phyloP scores from a whole-genome alignment of 495 filamentous ascomycete genomes.

The Aspergillus haitiensis region DNA sequence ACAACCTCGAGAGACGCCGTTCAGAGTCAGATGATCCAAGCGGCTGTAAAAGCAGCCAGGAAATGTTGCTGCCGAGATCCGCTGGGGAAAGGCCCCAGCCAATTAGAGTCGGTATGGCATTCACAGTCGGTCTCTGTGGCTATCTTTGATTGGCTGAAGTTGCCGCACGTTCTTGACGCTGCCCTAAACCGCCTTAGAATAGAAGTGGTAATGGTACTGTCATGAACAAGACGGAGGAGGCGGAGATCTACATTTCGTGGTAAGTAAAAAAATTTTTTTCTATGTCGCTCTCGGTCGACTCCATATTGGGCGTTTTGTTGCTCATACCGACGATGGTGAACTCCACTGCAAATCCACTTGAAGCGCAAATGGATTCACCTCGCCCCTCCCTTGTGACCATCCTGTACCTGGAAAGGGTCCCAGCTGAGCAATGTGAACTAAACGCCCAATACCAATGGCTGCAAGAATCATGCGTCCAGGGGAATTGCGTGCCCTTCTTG shows the following conservation, averaged over 20 bases:
- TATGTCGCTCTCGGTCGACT: too few species aligned
- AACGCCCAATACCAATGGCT: constrained; percentile 9
- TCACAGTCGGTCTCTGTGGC: neutral
- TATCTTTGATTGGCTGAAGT: constrained; percentile 2
- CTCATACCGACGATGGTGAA: constrained; percentile 5
- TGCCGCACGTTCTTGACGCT: constrained; percentile 11
- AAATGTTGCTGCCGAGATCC: constrained; percentile 5
- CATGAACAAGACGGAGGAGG: constrained; percentile 5
- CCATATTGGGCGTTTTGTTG: neutral
- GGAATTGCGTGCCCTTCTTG: constrained; percentile 23
- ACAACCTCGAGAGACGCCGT: constrained; percentile 20
- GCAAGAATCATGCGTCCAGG: constrained; percentile 23
- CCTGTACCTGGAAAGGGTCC: constrained; percentile 18
- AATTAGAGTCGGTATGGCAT: constrained; percentile 13
- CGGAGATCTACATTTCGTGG: neutral
- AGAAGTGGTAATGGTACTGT: constrained; percentile 10
- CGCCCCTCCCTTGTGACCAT: constrained; percentile 23
- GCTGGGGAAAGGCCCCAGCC: constrained; percentile 16
- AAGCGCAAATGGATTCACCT: neutral
- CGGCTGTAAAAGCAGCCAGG: constrained; percentile 14
- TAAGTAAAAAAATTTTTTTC: too few species aligned
- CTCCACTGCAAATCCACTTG: constrained; percentile 20
- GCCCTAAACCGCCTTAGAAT: constrained; percentile 14
- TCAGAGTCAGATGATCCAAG: constrained; percentile 35
- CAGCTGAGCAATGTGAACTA: constrained; percentile 1